A percentile compares a stretch with the other conserved stretches of the same genome.
phyloP scores from a whole-genome alignment of 2,329 filamentous ascomycete species.

The Trichoderma semiorbis region DNA sequence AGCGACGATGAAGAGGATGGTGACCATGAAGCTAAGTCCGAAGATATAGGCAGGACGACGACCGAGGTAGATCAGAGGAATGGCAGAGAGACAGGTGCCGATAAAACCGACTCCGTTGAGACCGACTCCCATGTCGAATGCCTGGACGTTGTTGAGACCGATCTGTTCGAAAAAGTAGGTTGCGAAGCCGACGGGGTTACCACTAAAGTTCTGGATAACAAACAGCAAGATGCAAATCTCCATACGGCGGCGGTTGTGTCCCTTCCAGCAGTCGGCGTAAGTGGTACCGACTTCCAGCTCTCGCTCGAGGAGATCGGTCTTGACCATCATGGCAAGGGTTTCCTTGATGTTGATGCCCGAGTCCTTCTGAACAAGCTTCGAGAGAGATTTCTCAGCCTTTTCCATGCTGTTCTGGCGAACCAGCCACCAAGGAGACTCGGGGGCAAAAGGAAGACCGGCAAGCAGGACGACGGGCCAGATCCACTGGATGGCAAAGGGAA shows the following conservation, averaged over 20 bases:
- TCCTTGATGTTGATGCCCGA: conserved; percentile 14
- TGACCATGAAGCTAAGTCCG: conserved; percentile 41
- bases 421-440: conserved; percentile 32
- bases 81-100: conserved; percentile 44
- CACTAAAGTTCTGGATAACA: conserved; percentile 21
- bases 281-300: conserved; percentile 34
- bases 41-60: conserved; percentile 43
- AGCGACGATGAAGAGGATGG: conserved; percentile 39
- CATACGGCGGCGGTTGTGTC: conserved; percentile 45
- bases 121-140: conserved; percentile 22
- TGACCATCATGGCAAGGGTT: conserved; percentile 38
- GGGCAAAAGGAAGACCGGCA: conserved; percentile 39
- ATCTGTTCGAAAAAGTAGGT: conserved; percentile 23
- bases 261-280: conserved; percentile 44
- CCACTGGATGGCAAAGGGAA: conserved; percentile 49
- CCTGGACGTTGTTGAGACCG: conserved; percentile 19
- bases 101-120: conserved; percentile 23
- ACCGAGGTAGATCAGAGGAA: conserved; percentile 42
- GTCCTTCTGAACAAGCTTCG: conserved; percentile 8
- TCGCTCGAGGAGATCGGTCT: conserved; percentile 41
- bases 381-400: conserved; percentile 2
- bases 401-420: conserved; percentile 17
- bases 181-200: conserved; percentile 21
- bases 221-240: conserved; percentile 39
- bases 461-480: conserved; percentile 43